phyloP scores from a whole-genome alignment of 2,329 filamentous ascomycete species.

The Monosporascus sp. region DNA sequence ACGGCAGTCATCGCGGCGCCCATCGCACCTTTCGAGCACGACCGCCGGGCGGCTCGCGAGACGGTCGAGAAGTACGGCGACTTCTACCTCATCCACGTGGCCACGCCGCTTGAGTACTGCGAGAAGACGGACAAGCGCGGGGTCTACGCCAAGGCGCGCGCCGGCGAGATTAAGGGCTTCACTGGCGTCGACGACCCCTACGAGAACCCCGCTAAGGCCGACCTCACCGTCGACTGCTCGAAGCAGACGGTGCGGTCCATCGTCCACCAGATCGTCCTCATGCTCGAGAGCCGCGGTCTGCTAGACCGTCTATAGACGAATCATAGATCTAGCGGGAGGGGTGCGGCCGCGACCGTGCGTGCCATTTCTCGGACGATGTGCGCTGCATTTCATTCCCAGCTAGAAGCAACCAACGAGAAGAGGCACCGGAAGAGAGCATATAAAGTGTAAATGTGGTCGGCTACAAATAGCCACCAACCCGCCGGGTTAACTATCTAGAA shows the following conservation, averaged over 20 bases:
- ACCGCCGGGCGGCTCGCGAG: slow-evolving; percentile 73
- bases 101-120: slow-evolving; percentile 84
- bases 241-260: slow-evolving; percentile 87
- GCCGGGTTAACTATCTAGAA: too few species aligned
- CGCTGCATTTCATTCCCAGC: too few species aligned
- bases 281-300: slow-evolving; percentile 85
- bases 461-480: too few species aligned
- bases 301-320: slow-evolving; percentile 61
- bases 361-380: too few species aligned
- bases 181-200: slow-evolving; percentile 98
- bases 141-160: slow-evolving; percentile 78
- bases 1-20: slow-evolving; percentile 94
- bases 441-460: too few species aligned
- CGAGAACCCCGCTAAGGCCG: slow-evolving; percentile 74
- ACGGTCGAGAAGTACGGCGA: slow-evolving; percentile 81
- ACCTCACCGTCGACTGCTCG: slow-evolving; percentile 79
- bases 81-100: slow-evolving; percentile 95
- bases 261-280: slow-evolving; percentile 92
- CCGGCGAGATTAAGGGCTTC: slow-evolving; percentile 94
- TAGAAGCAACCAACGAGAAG: too few species aligned
- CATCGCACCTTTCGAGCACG: slow-evolving; percentile 85
- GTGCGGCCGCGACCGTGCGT: too few species aligned
- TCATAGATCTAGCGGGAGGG: not conserved
- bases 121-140: slow-evolving; percentile 95
- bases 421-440: too few species aligned